These are phyloP conservation scores for Trichoderma sp. DNA, from an alignment of 2,329 filamentous ascomycete genomes.

Conservation along the genomic window DNA sequence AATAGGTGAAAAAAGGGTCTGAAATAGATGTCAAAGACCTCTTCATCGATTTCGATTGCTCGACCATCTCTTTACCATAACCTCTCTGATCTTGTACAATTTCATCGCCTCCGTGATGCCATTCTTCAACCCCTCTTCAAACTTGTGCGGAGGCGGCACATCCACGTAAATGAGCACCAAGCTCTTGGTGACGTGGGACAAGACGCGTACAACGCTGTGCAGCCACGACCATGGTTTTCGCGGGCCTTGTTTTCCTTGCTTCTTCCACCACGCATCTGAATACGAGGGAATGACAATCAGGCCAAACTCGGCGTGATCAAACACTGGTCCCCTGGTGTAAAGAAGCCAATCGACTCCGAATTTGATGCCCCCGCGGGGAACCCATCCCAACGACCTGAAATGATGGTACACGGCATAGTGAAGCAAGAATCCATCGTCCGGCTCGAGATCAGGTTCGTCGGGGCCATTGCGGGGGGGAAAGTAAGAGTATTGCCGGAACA, in stretches of 20 bases:
- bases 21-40: background rate
- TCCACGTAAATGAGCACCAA: conserved; percentile 90
- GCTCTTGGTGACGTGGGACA: conserved; percentile 88
- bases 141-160: conserved; percentile 67
- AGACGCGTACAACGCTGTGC: conserved; percentile 85
- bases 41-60: conserved; percentile 68
- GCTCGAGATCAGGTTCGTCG: conserved; percentile 50
- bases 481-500: conserved; percentile 70
- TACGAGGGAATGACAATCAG: conserved; percentile 84
- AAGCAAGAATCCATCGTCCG: conserved; percentile 82
- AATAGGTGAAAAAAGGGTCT: background rate
- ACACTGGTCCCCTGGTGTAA: conserved; percentile 89
- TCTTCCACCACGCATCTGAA: conserved; percentile 70
- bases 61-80: conserved; percentile 80
- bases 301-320: conserved; percentile 93
- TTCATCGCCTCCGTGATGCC: conserved; percentile 66
- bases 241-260: conserved; percentile 52
- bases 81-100: conserved; percentile 75
- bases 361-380: conserved; percentile 88
- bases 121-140: conserved; percentile 45
- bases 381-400: conserved; percentile 93
- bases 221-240: conserved; percentile 75
- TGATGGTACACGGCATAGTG: conserved; percentile 93
- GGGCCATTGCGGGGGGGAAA: conserved; percentile 58
- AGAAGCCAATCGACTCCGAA: conserved; percentile 95